A percentile compares a stretch with the other conserved stretches of the same genome.
These are phyloP conservation scores for Lichtheimia ramosa DNA, from an alignment of 371 early-diverging fungal genomes.

Conservation along the genomic window DNA sequence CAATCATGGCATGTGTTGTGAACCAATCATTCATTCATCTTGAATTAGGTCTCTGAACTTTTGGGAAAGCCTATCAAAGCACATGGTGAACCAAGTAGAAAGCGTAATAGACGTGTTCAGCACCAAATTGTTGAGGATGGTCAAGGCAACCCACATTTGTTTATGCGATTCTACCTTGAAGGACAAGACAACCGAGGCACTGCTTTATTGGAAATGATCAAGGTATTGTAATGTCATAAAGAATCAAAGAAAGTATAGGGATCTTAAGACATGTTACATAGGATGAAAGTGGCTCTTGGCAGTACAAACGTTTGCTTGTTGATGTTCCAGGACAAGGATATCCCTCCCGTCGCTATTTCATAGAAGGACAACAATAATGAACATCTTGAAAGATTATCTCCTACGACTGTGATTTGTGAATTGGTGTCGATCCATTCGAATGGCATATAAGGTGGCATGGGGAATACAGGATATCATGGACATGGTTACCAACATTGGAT, in stretches of 20 bases:
- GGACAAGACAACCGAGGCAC: conserved; percentile 47
- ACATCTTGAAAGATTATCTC: no score
- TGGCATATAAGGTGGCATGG: no score
- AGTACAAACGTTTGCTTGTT: conserved; percentile 49
- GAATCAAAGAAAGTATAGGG: neutral
- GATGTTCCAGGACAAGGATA: conserved; percentile 46
- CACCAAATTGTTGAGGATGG: conserved; percentile 46
- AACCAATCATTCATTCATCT: neutral
- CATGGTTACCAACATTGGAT: no score
- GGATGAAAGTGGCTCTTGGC: conserved; percentile 45
- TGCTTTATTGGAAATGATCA: conserved; percentile 50
- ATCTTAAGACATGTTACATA: neutral
- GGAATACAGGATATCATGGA: no score
- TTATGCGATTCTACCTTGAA: conserved; percentile 54
- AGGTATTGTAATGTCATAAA: conserved; percentile 13
- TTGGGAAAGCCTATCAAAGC: conserved; percentile 44
- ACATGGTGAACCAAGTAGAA: conserved; percentile 45
- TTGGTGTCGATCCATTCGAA: no score
- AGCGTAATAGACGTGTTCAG: conserved; percentile 38
- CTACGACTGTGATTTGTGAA: no score
- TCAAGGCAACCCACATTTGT: conserved; percentile 41
- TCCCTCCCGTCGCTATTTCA: conserved; percentile 15
- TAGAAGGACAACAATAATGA: conserved; percentile 8
- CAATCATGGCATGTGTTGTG: neutral
- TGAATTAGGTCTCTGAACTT: conserved; percentile 13